A percentile compares a stretch with the other conserved stretches of the same genome.
Conservation (phyloP, 2,329 filamentous ascomycete genomes). For the Sporothrix globosa region DNA sequence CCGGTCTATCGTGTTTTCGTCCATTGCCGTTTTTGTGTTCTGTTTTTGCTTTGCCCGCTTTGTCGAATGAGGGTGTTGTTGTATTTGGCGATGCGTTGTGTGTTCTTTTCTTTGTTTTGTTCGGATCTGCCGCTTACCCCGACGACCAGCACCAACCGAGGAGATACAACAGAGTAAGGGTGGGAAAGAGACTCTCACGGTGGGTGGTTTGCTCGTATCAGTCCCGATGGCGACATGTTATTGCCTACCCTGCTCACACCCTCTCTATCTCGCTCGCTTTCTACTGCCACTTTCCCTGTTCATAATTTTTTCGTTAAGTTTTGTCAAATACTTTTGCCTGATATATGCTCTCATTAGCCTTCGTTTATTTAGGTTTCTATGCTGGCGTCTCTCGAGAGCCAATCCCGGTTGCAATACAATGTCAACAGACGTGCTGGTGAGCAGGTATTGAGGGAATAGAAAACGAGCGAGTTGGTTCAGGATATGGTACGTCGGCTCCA, state of each 20-base stretch:
- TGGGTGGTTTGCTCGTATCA: background rate
- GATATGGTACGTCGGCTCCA: too few relatives aligned
- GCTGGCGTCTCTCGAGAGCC: too few relatives aligned
- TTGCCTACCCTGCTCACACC: background rate
- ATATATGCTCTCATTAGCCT: background rate
- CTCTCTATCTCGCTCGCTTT: background rate
- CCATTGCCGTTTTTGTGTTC: background rate
- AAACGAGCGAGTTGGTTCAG: too few relatives aligned
- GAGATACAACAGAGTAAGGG: background rate
- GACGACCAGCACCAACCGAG: background rate
- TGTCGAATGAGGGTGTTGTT: slow-evolving; percentile 6
- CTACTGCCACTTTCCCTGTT: background rate
- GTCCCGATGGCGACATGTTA: background rate
- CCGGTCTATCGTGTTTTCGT: background rate
- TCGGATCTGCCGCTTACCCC: background rate
- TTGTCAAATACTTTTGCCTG: slow-evolving; percentile 1
- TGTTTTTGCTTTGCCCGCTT: background rate
- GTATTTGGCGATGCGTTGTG: slow-evolving; percentile 14
- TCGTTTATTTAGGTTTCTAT: background rate
- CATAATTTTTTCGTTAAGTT: background rate
- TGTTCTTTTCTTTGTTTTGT: background rate
- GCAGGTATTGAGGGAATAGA: too few relatives aligned
- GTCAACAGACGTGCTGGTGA: too few relatives aligned
- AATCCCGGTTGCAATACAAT: too few relatives aligned
- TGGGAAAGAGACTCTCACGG: background rate